Evolutionary conservation across 2,329 filamentous ascomycete genomes (phyloP), one percentile per base, ranked within the genome.

Genomic region (Alternaria burnsii): DNA sequence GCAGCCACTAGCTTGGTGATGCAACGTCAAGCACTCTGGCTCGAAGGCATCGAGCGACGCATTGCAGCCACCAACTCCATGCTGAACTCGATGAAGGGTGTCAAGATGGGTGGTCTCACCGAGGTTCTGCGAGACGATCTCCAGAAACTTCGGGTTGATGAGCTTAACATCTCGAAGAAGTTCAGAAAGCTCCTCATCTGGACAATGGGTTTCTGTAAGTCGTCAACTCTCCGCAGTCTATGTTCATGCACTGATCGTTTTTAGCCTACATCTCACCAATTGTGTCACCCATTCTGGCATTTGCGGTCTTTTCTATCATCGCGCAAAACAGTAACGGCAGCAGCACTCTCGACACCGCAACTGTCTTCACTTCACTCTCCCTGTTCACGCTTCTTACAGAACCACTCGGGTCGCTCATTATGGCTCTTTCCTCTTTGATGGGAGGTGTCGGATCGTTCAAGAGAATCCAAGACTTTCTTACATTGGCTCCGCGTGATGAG

Each of bases 321-420:
- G 78, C 81, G 2, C 72, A 75, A 38, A 78, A 76, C 10, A 74
- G 66, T 24, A 69, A 73, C 26, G 71, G 74, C 14, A 58, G 69
- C 22, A 68, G 57, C 36, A 71, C 72, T 0, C 69, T 84, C 20
- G 79, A 80, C 41, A 80, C 80, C 4, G 76, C 80, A 3, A 78
- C 72, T 9, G 79, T 81, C 1, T 84, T 82, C 62, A 83, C 82
- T 1, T 82, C 82, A 2, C 64, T 84, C 4, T 82, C 82, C 0
- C 77, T 84, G 0, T 82, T 84, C 55, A 77, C 80, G 0, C 75
- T 84, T 8, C 66, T 84, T 3, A 75, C 81, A 1, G 81, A 84
- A 42, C 82, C 82, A 5, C 74, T 84, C 1, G 67, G 79, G 18
- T 79, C 78, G 4, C 70, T 84, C 32, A 81, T 84, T 9, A 81